Percentiles rank a stretch among this genome's conserved stretches.
These are phyloP conservation scores for Aspergillus quadrilineatus DNA, from an alignment of 2,329 filamentous ascomycete species.

Conservation along the genomic window DNA sequence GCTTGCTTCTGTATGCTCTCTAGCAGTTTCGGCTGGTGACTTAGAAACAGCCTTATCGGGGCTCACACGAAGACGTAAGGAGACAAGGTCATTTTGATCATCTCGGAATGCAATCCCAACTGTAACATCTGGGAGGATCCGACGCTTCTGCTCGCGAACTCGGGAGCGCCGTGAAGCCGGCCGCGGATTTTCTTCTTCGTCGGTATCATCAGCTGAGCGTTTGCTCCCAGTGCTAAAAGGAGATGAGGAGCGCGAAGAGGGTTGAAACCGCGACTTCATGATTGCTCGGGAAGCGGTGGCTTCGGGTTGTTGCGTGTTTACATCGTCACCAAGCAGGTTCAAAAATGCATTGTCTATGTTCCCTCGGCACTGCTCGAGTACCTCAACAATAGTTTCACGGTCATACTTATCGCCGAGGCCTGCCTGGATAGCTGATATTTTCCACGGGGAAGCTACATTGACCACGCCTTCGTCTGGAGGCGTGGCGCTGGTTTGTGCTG, in stretches of 20 bases:
- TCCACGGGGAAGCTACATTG: conserved; percentile 53
- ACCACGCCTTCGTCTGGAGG: conserved; percentile 23
- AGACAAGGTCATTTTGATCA: conserved; percentile 40
- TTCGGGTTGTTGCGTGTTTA: conserved; percentile 23
- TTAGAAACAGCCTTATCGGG: conserved; percentile 23
- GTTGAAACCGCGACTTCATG: conserved; percentile 34
- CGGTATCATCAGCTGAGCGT: conserved; percentile 42
- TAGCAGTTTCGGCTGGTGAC: conserved; percentile 1
- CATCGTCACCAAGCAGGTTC: conserved; percentile 51
- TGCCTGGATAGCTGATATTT: conserved; percentile 54
- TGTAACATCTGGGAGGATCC: conserved; percentile 38
- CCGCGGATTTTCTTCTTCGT: conserved; percentile 37
- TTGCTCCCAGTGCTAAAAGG: conserved; percentile 44
- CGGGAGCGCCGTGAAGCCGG: conserved; percentile 29
- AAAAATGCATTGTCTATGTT: conserved; percentile 55
- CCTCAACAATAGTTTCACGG: conserved; percentile 52
- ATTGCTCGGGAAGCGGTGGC: conserved; percentile 23
- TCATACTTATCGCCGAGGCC: conserved; percentile 53
- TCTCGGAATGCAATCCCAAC: conserved; percentile 41
- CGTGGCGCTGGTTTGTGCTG: conserved; percentile 13
- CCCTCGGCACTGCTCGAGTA: conserved; percentile 54
- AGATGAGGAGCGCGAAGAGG: conserved; percentile 43
- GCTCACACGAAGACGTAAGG: conserved; percentile 36
- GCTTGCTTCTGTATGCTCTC: conserved; percentile 9
- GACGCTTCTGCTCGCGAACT: conserved; percentile 31